Evolutionary conservation across 2,329 filamentous ascomycete genomes (phyloP).

Genomic region (Verticillium zaregamsianum): DNA sequence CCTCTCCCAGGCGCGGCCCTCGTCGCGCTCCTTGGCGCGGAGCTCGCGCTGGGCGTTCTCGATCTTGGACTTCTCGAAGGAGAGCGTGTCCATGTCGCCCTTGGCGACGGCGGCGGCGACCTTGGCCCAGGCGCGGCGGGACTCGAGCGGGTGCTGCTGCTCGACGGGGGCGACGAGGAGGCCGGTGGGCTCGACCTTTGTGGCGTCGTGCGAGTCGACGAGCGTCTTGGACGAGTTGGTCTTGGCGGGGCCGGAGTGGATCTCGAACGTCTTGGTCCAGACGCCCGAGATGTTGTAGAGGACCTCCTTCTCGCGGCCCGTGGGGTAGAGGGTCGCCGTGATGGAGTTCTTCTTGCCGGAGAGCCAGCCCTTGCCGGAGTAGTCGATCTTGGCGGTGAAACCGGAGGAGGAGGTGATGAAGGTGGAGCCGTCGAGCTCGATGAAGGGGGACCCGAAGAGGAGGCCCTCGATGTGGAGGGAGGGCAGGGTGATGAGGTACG

Average conservation of each 20-base stretch:
- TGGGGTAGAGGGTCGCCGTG: conserved; percentile 66
- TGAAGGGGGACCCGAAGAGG: conserved; percentile 79
- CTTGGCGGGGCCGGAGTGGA: conserved; percentile 61
- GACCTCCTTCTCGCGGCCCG: conserved; percentile 67
- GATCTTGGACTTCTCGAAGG: conserved; percentile 78
- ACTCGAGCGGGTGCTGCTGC: conserved; percentile 82
- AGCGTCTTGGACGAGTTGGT: conserved; percentile 43
- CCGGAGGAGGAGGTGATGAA: conserved; percentile 85
- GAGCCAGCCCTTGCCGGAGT: conserved; percentile 90
- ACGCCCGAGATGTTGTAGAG: conserved; percentile 83
- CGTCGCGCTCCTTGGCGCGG: conserved; percentile 70
- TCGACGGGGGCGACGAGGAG: conserved; percentile 70
- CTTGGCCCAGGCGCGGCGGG: conserved; percentile 80
- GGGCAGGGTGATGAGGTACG: conserved; percentile 87
- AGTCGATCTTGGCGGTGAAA: conserved; percentile 86
- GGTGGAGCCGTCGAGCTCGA: conserved; percentile 82
- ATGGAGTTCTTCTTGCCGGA: conserved; percentile 95
- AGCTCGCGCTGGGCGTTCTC: conserved; percentile 79
- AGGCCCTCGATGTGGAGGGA: conserved; percentile 91
- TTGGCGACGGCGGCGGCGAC: conserved; percentile 76
- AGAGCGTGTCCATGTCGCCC: conserved; percentile 80
- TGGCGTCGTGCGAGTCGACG: conserved; percentile 59
- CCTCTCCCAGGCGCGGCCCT: conserved; percentile 73
- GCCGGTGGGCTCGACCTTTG: conserved; percentile 54
- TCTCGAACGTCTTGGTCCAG: conserved; percentile 80